Evolutionary conservation across 2,329 filamentous ascomycete species (phyloP).

Genomic region (Monosporascus cannonballus): DNA sequence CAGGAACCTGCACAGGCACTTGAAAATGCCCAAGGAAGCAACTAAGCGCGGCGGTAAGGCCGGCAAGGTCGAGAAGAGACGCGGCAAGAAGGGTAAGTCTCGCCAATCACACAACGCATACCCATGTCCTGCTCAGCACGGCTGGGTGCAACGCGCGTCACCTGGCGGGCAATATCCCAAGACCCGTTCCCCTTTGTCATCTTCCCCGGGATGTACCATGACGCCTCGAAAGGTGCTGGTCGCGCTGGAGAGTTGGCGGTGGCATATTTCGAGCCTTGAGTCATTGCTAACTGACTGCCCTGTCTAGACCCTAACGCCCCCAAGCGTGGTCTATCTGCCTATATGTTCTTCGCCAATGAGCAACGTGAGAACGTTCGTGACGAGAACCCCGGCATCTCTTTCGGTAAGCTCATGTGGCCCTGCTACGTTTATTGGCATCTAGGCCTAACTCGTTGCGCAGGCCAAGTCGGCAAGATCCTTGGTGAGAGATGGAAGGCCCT

Average conservation of each 20-base stretch:
- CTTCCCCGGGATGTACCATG: not conserved
- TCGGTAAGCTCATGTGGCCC: conserved; percentile 57
- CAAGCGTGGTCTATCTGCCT: conserved; percentile 98
- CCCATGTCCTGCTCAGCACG: not conserved
- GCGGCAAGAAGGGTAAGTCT: conserved; percentile 54
- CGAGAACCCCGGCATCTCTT: conserved; percentile 96
- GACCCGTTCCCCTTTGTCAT: not conserved
- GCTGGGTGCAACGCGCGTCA: not conserved
- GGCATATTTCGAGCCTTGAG: not conserved
- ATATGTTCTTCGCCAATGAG: conserved; percentile 99
- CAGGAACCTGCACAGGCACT: conserved; percentile 17
- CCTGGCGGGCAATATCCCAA: not conserved
- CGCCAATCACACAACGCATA: no score
- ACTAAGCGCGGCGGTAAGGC: conserved; percentile 46
- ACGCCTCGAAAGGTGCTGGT: not conserved
- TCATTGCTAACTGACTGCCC: conserved; percentile 9
- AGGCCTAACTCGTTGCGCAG: conserved; percentile 34
- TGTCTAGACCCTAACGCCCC: conserved; percentile 84
- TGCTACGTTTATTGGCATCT: not conserved
- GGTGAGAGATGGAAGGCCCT: conserved; percentile 99
- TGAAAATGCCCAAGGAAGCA: conserved; percentile 53
- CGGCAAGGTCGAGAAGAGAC: conserved; percentile 49
- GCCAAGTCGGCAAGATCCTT: conserved; percentile 95
- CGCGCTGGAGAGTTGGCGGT: not conserved
- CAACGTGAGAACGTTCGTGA: conserved; percentile 97